Percentiles rank a stretch among this genome's conserved stretches.
phyloP scores from a whole-genome alignment of 2,329 filamentous ascomycete genomes.

The Anisogramma anomala region DNA sequence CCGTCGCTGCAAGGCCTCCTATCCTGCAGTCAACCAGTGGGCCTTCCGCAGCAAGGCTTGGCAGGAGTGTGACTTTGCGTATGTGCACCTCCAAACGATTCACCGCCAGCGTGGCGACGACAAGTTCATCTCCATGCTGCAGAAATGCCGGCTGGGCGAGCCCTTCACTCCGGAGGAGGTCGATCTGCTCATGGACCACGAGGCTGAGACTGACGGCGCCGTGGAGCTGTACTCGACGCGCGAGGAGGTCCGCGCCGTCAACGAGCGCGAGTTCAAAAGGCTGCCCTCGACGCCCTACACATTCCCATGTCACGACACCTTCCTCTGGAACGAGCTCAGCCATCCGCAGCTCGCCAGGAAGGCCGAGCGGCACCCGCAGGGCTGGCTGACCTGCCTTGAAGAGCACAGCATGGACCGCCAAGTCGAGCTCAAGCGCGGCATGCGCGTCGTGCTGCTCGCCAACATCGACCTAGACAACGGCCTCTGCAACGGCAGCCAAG shows the following conservation, averaged over 20 bases:
- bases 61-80: slow-evolving; percentile 39
- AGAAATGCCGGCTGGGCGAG: slow-evolving; percentile 40
- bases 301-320: slow-evolving; percentile 30
- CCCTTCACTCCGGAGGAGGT: slow-evolving; percentile 27
- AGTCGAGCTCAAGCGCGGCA: slow-evolving; percentile 36
- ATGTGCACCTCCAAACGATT: slow-evolving; percentile 41
- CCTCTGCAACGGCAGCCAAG: slow-evolving; percentile 38
- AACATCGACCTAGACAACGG: slow-evolving; percentile 33
- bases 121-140: slow-evolving; percentile 41
- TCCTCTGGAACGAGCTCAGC: slow-evolving; percentile 23
- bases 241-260: slow-evolving; percentile 26
- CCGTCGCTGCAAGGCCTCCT: slow-evolving; percentile 26
- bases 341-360: slow-evolving; percentile 22
- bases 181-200: slow-evolving; percentile 33
- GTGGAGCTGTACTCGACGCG: slow-evolving; percentile 34
- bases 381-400: slow-evolving; percentile 22
- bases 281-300: slow-evolving; percentile 20
- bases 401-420: slow-evolving; percentile 35
- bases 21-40: slow-evolving; percentile 43
- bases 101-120: slow-evolving; percentile 42
- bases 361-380: slow-evolving; percentile 1
- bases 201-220: slow-evolving; percentile 29
- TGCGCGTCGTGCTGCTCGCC: slow-evolving; percentile 40
- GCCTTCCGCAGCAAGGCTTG: slow-evolving; percentile 47
- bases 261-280: slow-evolving; percentile 23